Conservation (phyloP, 2,329 filamentous ascomycete genomes). For the Cladosporium sp. region DNA sequence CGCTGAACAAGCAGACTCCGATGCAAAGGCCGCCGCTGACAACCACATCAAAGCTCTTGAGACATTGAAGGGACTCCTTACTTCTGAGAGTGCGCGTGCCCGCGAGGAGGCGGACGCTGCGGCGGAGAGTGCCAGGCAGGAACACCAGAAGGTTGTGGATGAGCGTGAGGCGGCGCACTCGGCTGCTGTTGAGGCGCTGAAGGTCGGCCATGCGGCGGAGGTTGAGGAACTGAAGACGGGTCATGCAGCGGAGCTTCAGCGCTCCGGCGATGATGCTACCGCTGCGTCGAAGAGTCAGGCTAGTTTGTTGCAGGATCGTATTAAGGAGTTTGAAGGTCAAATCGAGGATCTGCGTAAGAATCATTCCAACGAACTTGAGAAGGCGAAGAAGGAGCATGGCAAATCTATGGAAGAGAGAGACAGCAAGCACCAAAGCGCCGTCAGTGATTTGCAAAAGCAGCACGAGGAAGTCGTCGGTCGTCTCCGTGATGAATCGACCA, state of each 20-base stretch:
- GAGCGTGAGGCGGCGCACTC: conserved; percentile 6
- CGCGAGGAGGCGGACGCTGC: neutral
- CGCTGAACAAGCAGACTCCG: neutral
- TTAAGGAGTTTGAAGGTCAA: conserved; percentile 6
- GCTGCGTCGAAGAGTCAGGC: neutral
- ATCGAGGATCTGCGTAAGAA: conserved; percentile 6
- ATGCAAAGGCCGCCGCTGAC: conserved; percentile 9
- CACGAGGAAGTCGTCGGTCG: neutral
- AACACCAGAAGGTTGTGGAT: conserved; percentile 1
- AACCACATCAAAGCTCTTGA: conserved; percentile 9
- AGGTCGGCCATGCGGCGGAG: conserved; percentile 9
- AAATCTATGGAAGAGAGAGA: neutral
- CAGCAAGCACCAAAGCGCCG: neutral
- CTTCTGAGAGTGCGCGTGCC: conserved; percentile 1
- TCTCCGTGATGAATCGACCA: neutral
- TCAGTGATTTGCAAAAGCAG: conserved; percentile 9
- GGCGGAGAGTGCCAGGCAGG: conserved; percentile 2
- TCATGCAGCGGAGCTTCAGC: conserved; percentile 6
- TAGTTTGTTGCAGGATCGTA: neutral
- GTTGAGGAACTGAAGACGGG: conserved; percentile 9
- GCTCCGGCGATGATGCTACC: neutral
- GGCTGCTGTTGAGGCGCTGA: conserved; percentile 3
- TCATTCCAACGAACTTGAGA: neutral
- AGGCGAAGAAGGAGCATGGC: conserved; percentile 9
- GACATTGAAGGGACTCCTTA: neutral